A percentile compares a stretch with the other conserved stretches of the same genome.
Evolutionary conservation across 1,139 yeast genomes (phyloP).

Genomic region (Lodderomyces parapsilosis): DNA sequence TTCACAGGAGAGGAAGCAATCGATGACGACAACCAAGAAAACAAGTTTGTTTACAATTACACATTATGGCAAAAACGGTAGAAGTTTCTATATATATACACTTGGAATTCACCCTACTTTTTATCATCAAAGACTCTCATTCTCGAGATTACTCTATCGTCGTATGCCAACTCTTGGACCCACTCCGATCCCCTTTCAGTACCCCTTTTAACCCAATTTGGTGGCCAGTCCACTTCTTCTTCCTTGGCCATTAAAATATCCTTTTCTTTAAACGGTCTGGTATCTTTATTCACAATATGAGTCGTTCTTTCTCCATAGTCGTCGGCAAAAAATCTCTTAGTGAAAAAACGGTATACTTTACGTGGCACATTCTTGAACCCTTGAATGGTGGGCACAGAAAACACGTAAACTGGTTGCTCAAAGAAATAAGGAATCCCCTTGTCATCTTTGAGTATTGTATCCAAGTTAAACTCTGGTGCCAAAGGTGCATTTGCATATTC

Average conservation of each 20-base stretch:
- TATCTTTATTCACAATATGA: constrained; percentile 54
- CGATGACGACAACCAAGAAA: constrained; percentile 45
- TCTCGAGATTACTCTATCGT: constrained; percentile 59
- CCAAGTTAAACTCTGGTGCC: constrained; percentile 59
- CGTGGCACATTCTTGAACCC: constrained; percentile 80
- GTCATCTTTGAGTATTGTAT: constrained; percentile 23
- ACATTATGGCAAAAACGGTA: constrained; percentile 17
- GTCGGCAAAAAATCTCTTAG: constrained; percentile 68
- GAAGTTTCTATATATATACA: constrained; percentile 3
- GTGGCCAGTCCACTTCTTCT: constrained; percentile 93
- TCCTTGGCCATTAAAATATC: constrained; percentile 57
- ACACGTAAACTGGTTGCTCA: constrained; percentile 72
- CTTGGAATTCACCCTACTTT: not conserved
- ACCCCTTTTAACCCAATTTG: constrained; percentile 76
- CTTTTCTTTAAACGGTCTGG: constrained; percentile 54
- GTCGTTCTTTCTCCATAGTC: constrained; percentile 64
- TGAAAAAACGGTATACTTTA: constrained; percentile 77
- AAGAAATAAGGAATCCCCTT: constrained; percentile 57
- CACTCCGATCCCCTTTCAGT: constrained; percentile 76
- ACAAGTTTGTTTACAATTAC: constrained; percentile 19
- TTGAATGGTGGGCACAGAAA: constrained; percentile 69
- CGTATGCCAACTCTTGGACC: constrained; percentile 74
- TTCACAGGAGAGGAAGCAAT: constrained; percentile 40
- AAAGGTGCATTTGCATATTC: constrained; percentile 54
- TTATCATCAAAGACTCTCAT: constrained; percentile 51